phyloP scores from a whole-genome alignment of 202 grass and related monocot species.

The Zoysia matrella region DNA sequence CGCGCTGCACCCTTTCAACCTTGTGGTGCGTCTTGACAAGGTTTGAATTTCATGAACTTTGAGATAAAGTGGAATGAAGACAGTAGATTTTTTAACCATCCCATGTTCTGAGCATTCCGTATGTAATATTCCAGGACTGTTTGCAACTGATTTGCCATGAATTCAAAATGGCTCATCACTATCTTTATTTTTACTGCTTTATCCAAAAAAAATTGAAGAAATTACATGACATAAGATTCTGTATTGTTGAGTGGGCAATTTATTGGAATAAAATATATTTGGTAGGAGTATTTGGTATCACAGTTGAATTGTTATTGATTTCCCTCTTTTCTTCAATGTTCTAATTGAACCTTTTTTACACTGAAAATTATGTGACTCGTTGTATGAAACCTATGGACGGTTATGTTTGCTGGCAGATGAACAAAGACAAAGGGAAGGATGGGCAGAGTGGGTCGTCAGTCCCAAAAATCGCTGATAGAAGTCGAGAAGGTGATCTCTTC shows the following conservation, averaged over 20 bases:
- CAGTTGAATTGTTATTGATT: neutral
- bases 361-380: neutral
- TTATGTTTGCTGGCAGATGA: slow-evolving; percentile 59
- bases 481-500: slow-evolving; percentile 76
- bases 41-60: neutral
- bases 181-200: neutral
- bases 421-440: slow-evolving; percentile 74
- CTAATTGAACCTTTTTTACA: neutral
- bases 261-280: neutral
- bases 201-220: neutral
- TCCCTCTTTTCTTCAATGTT: no score
- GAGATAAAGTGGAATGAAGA: neutral
- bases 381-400: neutral
- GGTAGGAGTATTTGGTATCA: neutral
- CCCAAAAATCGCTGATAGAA: slow-evolving; percentile 76
- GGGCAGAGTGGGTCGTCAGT: slow-evolving; percentile 46
- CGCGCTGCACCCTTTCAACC: neutral
- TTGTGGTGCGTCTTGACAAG: neutral
- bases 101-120: neutral
- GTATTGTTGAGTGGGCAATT: neutral
- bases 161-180: neutral
- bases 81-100: neutral
- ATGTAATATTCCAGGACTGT: neutral
- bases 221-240: neutral
- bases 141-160: neutral